Evolutionary conservation across 192 early-diverging fungal genomes (phyloP), one percentile per base, ranked within the genome.

Genomic region (Phycomyces nitens): DNA sequence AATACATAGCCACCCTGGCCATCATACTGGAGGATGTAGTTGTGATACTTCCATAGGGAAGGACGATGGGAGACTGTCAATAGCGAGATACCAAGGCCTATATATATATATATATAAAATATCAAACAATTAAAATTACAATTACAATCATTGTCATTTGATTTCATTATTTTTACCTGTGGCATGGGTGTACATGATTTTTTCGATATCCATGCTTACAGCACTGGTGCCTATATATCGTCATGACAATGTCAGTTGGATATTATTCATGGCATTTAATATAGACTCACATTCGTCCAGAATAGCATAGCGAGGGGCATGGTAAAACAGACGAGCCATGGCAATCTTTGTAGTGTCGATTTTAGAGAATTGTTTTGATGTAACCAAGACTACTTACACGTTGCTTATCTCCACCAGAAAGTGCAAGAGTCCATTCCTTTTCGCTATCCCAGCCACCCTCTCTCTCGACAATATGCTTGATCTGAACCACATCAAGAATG

Each of bases 391-490:
- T 44, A 73, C 70, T 54, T 72, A 86, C 82, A 53, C 91, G 85
- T 79, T 94, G 92, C 74, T 94, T 94, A 73, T 99, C 96, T 58
- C 97, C 97, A 60, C 95, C 97, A 15, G 94, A 90, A n/a, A 99
- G 80, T 20, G 92, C 94, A 70, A 94, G 88, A 58, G 87, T 88
- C 94, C 94, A 96, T 57, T 88, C 83, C 55, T 89, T 89, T 66
- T 89, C 92, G 51, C 85, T 77, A 68, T 95, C 86, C 87, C 89
- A 93, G 22, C 95, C 94, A 59, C 93, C 94, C 77, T 97, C 93
- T 60, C 92, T 82, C 61, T 92, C 89, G 21, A 95, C 92, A 68
- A 99, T 80, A 60, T 82, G 72, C 38, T 74, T 82, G 20, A 99
- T 78, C 53, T 96, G 90, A 42, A 99, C 93, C 20, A 92, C 84